Conservation (phyloP, 352 stramenopile species). For the Globisporangium carolinianum region DNA sequence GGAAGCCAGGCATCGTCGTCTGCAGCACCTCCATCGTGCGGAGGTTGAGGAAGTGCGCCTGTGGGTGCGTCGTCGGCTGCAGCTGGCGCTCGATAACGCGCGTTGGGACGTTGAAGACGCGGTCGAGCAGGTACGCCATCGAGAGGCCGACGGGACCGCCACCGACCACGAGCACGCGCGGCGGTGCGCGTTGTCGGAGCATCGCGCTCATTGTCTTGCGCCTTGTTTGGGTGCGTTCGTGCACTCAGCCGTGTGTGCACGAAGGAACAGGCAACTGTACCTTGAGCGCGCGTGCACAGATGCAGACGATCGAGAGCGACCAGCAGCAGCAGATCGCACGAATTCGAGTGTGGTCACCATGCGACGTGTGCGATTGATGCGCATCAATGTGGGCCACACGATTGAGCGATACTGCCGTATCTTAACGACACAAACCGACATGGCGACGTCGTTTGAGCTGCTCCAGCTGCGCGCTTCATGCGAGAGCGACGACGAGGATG, state of each 20-base stretch:
- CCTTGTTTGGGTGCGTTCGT: no score
- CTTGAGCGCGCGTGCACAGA: no score
- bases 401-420: no score
- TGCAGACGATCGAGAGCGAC: no score
- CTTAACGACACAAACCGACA: no score
- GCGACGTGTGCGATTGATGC: no score
- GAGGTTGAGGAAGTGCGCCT: conserved; percentile 94
- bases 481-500: neutral
- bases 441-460: neutral
- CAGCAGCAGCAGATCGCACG: no score
- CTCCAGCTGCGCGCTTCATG: neutral
- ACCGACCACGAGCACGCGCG: conserved; percentile 68
- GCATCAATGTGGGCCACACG: no score
- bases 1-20: conserved; percentile 57
- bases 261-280: no score
- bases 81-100: conserved; percentile 74
- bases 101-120: conserved; percentile 58
- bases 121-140: conserved; percentile 62
- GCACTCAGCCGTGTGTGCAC: no score
- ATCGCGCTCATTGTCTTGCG: neutral
- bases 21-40: conserved; percentile 92
- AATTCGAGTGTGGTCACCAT: no score
- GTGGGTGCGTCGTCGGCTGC: conserved; percentile 80
- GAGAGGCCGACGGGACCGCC: conserved; percentile 64
- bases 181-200: conserved; percentile 4